A percentile compares a stretch with the other conserved stretches of the same genome.
phyloP scores from a whole-genome alignment of 2,329 filamentous ascomycete genomes.

The Venturia aucupariae region DNA sequence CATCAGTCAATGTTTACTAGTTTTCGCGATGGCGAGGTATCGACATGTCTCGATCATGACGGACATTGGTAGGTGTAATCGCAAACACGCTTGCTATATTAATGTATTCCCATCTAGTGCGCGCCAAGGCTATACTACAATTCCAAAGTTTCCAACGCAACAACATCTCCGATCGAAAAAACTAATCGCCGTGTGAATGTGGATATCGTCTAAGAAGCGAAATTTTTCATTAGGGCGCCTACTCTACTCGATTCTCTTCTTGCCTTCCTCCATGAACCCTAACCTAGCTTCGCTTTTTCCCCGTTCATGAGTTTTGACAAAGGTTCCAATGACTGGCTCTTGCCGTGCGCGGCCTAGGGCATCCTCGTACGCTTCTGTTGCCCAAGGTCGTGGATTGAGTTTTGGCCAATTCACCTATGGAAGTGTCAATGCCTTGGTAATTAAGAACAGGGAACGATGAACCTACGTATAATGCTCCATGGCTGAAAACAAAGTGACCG shows the following conservation, averaged over 20 bases:
- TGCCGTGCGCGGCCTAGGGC: conserved; percentile 74
- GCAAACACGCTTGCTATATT: not conserved
- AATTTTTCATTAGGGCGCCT: not conserved
- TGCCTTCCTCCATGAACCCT: conserved; percentile 86
- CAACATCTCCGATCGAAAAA: not conserved
- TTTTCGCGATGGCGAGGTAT: no score
- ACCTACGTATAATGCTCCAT: conserved; percentile 93
- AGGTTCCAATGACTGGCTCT: conserved; percentile 68
- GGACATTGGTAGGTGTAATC: not conserved
- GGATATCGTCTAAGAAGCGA: conserved; percentile 1
- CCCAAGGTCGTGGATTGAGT: conserved; percentile 79
- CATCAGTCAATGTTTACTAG: no score
- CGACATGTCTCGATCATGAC: no score
- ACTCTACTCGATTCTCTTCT: conserved; percentile 86
- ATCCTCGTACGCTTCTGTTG: conserved; percentile 79
- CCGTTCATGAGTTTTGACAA: conserved; percentile 65
- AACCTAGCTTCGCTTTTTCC: conserved; percentile 76
- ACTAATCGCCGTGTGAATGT: not conserved
- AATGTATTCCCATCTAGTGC: not conserved
- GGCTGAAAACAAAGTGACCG: conserved; percentile 65
- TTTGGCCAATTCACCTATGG: conserved; percentile 94
- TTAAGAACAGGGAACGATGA: conserved; percentile 12
- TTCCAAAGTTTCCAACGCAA: not conserved
- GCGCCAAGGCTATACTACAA: not conserved
- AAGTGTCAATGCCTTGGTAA: not conserved